These are phyloP conservation scores for Hypomontagnella submonticulosa DNA, from an alignment of 495 filamentous ascomycete genomes.

Conservation along the genomic window DNA sequence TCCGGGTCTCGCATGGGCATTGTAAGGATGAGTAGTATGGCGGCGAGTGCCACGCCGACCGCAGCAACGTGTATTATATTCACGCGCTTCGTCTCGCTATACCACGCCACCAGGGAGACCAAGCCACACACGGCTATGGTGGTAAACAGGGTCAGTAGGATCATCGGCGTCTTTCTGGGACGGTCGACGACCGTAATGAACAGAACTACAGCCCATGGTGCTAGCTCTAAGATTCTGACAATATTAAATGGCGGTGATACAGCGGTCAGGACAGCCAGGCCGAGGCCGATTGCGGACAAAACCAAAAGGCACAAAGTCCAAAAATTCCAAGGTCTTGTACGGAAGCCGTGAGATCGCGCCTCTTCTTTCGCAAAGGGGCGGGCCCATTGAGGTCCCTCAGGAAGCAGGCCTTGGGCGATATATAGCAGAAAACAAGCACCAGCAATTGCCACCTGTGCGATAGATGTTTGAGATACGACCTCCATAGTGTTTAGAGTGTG, in stretches of 20 bases:
- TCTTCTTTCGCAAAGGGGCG: constrained; percentile 49
- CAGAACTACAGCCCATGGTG: constrained; percentile 57
- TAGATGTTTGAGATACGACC: constrained; percentile 25
- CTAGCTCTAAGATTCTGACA: constrained; percentile 34
- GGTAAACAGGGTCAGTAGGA: constrained; percentile 54
- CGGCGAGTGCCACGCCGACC: constrained; percentile 54
- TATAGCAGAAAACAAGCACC: constrained; percentile 39
- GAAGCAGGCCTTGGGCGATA: constrained; percentile 29
- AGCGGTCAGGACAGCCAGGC: constrained; percentile 37
- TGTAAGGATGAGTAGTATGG: constrained; percentile 65
- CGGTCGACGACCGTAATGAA: constrained; percentile 60
- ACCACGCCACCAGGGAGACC: constrained; percentile 50
- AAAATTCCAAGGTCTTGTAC: constrained; percentile 36
- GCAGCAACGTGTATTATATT: constrained; percentile 55
- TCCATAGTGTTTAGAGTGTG: constrained; percentile 36
- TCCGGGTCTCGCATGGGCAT: constrained; percentile 78
- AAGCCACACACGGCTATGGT: constrained; percentile 50
- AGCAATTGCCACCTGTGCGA: constrained; percentile 44
- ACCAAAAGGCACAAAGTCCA: constrained; percentile 40
- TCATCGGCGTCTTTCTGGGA: constrained; percentile 58
- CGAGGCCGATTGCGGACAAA: constrained; percentile 39
- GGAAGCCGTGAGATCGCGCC: constrained; percentile 11
- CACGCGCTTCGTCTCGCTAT: constrained; percentile 40
- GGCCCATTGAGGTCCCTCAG: constrained; percentile 47
- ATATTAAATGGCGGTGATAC: constrained; percentile 33